These are phyloP conservation scores for Imleria badia DNA, from an alignment of 768 basidiomycete species.

Conservation along the genomic window DNA sequence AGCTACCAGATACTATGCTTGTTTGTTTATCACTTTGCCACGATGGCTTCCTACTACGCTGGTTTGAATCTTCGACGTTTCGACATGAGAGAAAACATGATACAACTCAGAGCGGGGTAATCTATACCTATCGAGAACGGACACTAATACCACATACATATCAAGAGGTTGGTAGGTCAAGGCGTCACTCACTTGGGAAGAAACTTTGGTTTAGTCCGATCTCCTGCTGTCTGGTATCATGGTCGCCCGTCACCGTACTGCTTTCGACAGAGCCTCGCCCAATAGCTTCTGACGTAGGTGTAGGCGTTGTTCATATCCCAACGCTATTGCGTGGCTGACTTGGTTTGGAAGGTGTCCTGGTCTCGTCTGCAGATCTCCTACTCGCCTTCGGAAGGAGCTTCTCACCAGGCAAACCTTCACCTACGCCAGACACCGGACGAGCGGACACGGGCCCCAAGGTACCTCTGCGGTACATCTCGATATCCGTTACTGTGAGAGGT, in stretches of 20 bases:
- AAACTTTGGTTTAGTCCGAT: neutral
- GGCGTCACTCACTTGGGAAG: neutral
- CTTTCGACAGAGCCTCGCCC: constrained; percentile 17
- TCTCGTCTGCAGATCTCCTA: constrained; percentile 7
- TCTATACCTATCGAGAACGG: constrained; percentile 3
- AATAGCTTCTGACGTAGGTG: constrained; percentile 26
- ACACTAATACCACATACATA: constrained; percentile 20
- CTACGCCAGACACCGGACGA: neutral
- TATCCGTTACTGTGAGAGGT: constrained; percentile 19
- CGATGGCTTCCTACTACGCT: neutral
- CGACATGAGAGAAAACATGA: neutral
- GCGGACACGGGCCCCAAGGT: constrained; percentile 3
- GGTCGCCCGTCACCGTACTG: neutral
- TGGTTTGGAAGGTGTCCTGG: neutral
- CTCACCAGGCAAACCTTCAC: neutral
- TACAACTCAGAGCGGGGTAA: neutral
- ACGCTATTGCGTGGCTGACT: constrained; percentile 22
- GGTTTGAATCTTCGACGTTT: constrained; percentile 5
- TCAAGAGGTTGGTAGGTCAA: neutral
- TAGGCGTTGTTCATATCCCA: constrained; percentile 38
- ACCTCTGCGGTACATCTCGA: constrained; percentile 29
- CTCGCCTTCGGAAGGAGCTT: neutral
- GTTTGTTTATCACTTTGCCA: constrained; percentile 5
- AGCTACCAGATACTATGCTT: constrained; percentile 1
- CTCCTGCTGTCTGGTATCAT: constrained; percentile 20